A percentile compares a stretch with the other conserved stretches of the same genome.
Conservation (phyloP, 2,329 filamentous ascomycete genomes). For the Fusarium buharicum region DNA sequence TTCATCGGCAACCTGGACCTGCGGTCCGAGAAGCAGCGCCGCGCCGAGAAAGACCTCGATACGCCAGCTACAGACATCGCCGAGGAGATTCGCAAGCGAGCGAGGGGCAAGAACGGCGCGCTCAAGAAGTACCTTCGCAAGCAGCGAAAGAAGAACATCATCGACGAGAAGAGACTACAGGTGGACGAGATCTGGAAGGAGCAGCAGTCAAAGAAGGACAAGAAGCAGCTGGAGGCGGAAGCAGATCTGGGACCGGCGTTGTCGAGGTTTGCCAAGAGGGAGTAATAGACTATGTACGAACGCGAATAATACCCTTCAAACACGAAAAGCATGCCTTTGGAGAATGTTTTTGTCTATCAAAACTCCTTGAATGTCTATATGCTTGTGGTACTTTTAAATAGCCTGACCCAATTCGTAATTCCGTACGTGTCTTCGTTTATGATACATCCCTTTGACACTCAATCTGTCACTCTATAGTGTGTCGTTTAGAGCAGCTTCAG, state of each 20-base stretch:
- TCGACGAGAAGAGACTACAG: constrained; percentile 92
- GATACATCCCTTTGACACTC: not conserved
- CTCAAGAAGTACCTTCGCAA: constrained; percentile 90
- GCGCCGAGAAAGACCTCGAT: constrained; percentile 83
- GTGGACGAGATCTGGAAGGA: constrained; percentile 85
- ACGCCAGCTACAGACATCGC: constrained; percentile 65
- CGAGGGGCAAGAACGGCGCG: constrained; percentile 88
- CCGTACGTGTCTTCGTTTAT: constrained; percentile 8
- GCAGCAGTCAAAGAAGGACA: constrained; percentile 73
- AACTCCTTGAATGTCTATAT: constrained; percentile 22
- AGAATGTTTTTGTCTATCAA: constrained; percentile 18
- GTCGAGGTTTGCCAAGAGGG: constrained; percentile 83
- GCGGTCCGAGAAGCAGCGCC: constrained; percentile 79
- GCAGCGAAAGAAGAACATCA: constrained; percentile 90
- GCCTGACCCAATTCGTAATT: constrained; percentile 24
- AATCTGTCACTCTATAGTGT: not conserved
- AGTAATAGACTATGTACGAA: constrained; percentile 49
- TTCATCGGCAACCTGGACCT: constrained; percentile 90
- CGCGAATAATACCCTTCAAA: constrained; percentile 44
- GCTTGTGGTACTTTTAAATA: constrained; percentile 26
- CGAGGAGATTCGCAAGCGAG: constrained; percentile 77
- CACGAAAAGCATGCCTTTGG: constrained; percentile 2
- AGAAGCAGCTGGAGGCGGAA: constrained; percentile 70
- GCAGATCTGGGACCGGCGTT: constrained; percentile 86
- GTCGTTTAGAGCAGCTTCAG: constrained; percentile 78